These are phyloP conservation scores for Penicillium frequentans DNA, from an alignment of 2,329 filamentous ascomycete genomes.

Conservation along the genomic window DNA sequence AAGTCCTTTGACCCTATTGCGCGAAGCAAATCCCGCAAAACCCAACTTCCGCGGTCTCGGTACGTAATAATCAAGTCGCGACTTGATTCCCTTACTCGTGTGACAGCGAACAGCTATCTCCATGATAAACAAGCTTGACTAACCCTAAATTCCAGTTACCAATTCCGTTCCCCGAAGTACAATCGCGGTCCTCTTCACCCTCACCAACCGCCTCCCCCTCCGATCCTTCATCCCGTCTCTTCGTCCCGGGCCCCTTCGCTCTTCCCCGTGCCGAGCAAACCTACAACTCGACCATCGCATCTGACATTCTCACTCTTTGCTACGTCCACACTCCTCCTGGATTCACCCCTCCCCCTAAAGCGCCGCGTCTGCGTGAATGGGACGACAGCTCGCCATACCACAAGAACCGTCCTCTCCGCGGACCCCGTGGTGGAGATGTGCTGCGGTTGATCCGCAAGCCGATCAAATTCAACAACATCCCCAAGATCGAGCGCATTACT, in stretches of 20 bases:
- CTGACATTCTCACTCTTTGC: constrained; percentile 83
- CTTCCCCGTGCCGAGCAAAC: constrained; percentile 86
- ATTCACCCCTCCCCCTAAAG: constrained; percentile 57
- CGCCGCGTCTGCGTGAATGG: constrained; percentile 77
- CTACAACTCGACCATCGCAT: constrained; percentile 79
- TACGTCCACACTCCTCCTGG: constrained; percentile 86
- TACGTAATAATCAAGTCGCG: constrained; percentile 25
- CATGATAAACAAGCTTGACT: constrained; percentile 7
- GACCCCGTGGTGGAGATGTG: constrained; percentile 73
- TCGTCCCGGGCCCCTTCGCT: constrained; percentile 87
- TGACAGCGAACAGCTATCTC: background rate
- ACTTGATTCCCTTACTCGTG: background rate
- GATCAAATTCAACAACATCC: constrained; percentile 79
- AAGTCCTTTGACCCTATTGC: constrained; percentile 53
- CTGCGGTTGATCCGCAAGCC: constrained; percentile 53
- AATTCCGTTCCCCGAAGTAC: constrained; percentile 92
- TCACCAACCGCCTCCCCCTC: constrained; percentile 85
- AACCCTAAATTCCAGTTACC: constrained; percentile 64
- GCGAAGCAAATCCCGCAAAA: constrained; percentile 46
- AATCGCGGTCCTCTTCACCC: constrained; percentile 91
- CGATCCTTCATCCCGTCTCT: constrained; percentile 83
- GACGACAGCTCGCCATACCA: constrained; percentile 90
- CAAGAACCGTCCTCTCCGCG: constrained; percentile 82
- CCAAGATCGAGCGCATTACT: constrained; percentile 76
- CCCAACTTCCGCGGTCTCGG: constrained; percentile 55